These are phyloP conservation scores for Helicocarpus griseus DNA, from an alignment of 2,329 filamentous ascomycete genomes.

Conservation along the genomic window DNA sequence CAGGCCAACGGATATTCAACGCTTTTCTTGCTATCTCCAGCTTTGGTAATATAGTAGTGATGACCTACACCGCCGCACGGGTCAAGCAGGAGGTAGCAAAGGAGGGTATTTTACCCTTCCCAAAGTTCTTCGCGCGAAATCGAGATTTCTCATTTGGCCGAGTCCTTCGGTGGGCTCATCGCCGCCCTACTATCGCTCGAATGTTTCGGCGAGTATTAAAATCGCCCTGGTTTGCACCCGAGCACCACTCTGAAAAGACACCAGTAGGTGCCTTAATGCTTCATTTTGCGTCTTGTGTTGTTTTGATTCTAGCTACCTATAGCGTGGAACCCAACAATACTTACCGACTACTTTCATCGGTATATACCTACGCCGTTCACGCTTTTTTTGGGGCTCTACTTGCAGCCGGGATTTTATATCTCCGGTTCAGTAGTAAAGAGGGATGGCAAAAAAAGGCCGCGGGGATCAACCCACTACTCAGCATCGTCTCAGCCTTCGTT, in stretches of 20 bases:
- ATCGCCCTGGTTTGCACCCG: conserved; percentile 3
- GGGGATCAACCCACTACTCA: neutral
- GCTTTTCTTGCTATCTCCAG: conserved; percentile 43
- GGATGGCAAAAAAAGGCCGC: conserved; percentile 1
- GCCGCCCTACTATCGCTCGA: conserved; percentile 12
- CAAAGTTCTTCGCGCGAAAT: conserved; percentile 36
- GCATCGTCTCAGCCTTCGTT: neutral
- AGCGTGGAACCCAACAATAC: conserved; percentile 15
- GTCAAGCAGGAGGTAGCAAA: conserved; percentile 55
- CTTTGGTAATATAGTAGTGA: conserved; percentile 48
- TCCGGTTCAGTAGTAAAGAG: conserved; percentile 7
- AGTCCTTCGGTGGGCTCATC: conserved; percentile 11
- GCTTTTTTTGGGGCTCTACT: conserved; percentile 24
- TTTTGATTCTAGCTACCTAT: conserved; percentile 24
- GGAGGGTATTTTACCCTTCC: conserved; percentile 45
- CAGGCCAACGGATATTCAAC: neutral
- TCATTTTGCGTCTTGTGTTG: conserved; percentile 28
- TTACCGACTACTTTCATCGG: conserved; percentile 24
- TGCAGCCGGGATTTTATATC: conserved; percentile 24
- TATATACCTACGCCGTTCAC: conserved; percentile 35
- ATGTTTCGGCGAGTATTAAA: neutral
- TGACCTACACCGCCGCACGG: conserved; percentile 45
- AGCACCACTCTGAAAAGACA: conserved; percentile 22
- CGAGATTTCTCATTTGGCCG: conserved; percentile 2
- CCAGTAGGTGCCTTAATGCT: conserved; percentile 30